Evolutionary conservation across 2,329 filamentous ascomycete genomes (phyloP).

Genomic region (Ilyonectria sp.): DNA sequence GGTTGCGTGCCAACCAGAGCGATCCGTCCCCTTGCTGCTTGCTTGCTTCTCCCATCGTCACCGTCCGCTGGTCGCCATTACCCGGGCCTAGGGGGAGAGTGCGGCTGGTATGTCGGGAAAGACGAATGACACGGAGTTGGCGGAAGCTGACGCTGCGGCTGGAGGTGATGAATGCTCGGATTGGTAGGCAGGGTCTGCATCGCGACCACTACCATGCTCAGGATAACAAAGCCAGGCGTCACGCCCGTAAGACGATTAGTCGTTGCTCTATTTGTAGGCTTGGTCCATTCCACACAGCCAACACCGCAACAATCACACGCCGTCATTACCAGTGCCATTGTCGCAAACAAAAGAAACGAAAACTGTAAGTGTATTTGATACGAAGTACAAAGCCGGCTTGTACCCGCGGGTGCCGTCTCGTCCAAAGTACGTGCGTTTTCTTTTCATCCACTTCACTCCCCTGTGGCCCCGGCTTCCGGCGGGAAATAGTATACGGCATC

Average conservation of each 20-base stretch:
- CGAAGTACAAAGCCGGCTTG: slow-evolving; percentile 5
- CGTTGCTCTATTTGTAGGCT: slow-evolving; percentile 1
- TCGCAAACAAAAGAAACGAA: slow-evolving; percentile 17
- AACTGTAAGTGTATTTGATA: slow-evolving; percentile 11
- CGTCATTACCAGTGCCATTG: slow-evolving; percentile 25
- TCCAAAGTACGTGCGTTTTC: slow-evolving; percentile 7
- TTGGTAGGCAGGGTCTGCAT: slow-evolving; percentile 15
- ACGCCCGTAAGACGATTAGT: slow-evolving; percentile 8
- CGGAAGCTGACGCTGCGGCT: slow-evolving; percentile 22
- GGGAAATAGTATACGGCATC: slow-evolving; percentile 24
- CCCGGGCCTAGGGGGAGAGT: background rate
- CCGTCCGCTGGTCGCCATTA: slow-evolving; percentile 4
- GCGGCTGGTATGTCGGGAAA: background rate
- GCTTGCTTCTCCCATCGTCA: slow-evolving; percentile 16
- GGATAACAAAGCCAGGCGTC: background rate
- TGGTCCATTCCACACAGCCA: background rate
- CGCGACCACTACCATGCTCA: slow-evolving; percentile 15
- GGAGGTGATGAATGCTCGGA: slow-evolving; percentile 18
- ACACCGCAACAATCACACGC: slow-evolving; percentile 13
- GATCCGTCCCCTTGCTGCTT: slow-evolving; percentile 7
- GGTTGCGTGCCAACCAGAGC: slow-evolving; percentile 25
- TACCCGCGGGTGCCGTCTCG: slow-evolving; percentile 8
- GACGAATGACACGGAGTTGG: slow-evolving; percentile 20
- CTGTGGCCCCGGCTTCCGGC: slow-evolving; percentile 27
- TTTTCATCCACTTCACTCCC: slow-evolving; percentile 9